Evolutionary conservation across 1,139 yeast genomes (phyloP), one percentile per base, ranked within the genome.

Genomic region (Eremothecium cymbalariae): DNA sequence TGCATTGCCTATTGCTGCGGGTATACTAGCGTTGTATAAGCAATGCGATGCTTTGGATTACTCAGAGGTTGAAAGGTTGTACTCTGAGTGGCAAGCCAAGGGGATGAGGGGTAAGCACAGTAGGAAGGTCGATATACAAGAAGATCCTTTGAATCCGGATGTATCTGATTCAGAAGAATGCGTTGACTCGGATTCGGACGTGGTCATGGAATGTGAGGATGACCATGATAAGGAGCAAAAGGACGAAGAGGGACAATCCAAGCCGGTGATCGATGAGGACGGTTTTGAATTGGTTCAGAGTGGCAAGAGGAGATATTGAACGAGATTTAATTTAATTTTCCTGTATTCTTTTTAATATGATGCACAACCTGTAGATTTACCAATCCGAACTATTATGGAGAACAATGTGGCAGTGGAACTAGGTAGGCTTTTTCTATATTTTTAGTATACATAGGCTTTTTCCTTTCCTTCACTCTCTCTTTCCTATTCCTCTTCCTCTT

Each of bases 281-380:
- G 97, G 97, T 2, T 88, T 88, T 53, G 90, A 86, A 48, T 61
- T 86, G 42, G 96, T 88, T 7, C 85, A 78, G 50, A 76, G 70
- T 51, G 77, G 70, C 51, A 76, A 79, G 17, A 70, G 68, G 55
- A 50, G 64, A 35, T 33, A 42, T 35, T 45, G 37, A 19, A 18
- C 16, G 12, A n/a, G 12, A 22, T n/a, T 30, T 16, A 8, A 19
- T 8, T 19, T 19, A 19, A 9, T 8, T 19, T 19, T 8, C 9
- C 21, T 9, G 9, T 19, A 19, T 19, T 19, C 8, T 9, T 19
- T 19, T 8, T 19, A 19, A 19, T 19, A 19, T 19, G n/a, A n/a
- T n/a, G n/a, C n/a, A n/a, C n/a, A n/a, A n/a, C n/a, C n/a, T n/a
- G n/a, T n/a, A n/a, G n/a, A n/a, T n/a, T n/a, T n/a, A n/a, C n/a